phyloP scores from a whole-genome alignment of 2,329 filamentous ascomycete genomes.

The Aspergillus ustus region DNA sequence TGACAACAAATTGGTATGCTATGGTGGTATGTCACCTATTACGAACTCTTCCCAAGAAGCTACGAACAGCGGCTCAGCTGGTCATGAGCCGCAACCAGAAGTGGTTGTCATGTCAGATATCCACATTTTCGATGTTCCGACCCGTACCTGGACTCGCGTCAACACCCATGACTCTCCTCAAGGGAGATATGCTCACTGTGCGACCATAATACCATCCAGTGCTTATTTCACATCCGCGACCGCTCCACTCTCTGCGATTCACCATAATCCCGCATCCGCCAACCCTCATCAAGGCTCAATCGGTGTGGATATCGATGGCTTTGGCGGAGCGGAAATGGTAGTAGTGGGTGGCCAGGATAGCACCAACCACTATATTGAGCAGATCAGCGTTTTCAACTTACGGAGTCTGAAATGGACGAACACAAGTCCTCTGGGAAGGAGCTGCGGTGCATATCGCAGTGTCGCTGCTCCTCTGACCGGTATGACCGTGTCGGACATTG shows the following conservation, averaged over 20 bases:
- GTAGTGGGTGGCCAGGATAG: conserved; percentile 96
- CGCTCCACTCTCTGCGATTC: conserved; percentile 82
- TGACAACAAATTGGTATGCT: conserved; percentile 95
- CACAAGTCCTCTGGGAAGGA: conserved; percentile 83
- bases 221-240: conserved; percentile 83
- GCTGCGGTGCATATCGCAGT: conserved; percentile 93
- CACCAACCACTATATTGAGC: conserved; percentile 98
- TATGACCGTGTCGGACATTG: conserved; percentile 51
- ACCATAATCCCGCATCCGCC: conserved; percentile 83
- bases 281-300: conserved; percentile 86
- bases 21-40: conserved; percentile 94
- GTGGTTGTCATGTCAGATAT: conserved; percentile 98
- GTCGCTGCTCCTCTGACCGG: conserved; percentile 79
- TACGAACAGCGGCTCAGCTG: conserved; percentile 32
- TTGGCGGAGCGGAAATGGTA: conserved; percentile 94
- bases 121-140: conserved; percentile 87
- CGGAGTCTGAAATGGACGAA: conserved; percentile 94
- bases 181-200: conserved; percentile 95
- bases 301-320: conserved; percentile 86
- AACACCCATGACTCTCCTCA: conserved; percentile 81
- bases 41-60: conserved; percentile 54
- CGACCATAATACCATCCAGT: conserved; percentile 85
- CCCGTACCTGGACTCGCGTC: conserved; percentile 83
- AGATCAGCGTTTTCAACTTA: conserved; percentile 97
- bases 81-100: conserved; percentile 73